Conservation (phyloP, 768 basidiomycete genomes). For the Pulveroboletus sp. region DNA sequence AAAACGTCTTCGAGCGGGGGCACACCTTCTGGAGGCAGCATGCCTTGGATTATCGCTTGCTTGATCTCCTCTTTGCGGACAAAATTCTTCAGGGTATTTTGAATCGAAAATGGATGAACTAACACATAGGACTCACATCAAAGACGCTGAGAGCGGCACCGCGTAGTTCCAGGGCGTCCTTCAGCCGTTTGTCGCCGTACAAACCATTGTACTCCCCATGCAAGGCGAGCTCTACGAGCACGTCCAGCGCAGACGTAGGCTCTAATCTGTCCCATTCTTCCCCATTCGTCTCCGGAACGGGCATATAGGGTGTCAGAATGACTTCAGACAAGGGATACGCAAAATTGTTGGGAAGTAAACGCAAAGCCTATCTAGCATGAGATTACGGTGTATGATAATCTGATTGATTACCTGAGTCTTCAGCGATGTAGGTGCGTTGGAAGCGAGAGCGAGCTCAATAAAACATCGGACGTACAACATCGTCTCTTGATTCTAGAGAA, state of each 20-base stretch:
- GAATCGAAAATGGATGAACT: not conserved
- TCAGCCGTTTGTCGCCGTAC: conserved; percentile 52
- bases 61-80: conserved; percentile 68
- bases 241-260: conserved; percentile 74
- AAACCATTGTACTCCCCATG: conserved; percentile 85
- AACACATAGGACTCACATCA: conserved; percentile 53
- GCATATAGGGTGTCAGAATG: conserved; percentile 66
- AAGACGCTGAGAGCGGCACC: conserved; percentile 77
- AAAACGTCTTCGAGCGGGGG: not conserved
- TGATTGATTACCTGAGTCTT: conserved; percentile 70
- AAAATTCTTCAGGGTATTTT: conserved; percentile 52
- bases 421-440: conserved; percentile 84
- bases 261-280: conserved; percentile 93
- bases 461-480: conserved; percentile 69
- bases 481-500: conserved; percentile 50
- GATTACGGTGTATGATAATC: conserved; percentile 14
- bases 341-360: conserved; percentile 50
- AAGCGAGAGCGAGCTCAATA: conserved; percentile 83
- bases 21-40: conserved; percentile 59
- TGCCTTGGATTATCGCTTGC: conserved; percentile 64
- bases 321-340: conserved; percentile 65
- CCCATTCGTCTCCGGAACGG: conserved; percentile 77
- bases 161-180: conserved; percentile 70
- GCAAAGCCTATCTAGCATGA: conserved; percentile 47
- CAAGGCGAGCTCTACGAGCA: conserved; percentile 73